Evolutionary conservation across 768 basidiomycete genomes (phyloP).

Genomic region (Pleurotus salmoneostramineus): DNA sequence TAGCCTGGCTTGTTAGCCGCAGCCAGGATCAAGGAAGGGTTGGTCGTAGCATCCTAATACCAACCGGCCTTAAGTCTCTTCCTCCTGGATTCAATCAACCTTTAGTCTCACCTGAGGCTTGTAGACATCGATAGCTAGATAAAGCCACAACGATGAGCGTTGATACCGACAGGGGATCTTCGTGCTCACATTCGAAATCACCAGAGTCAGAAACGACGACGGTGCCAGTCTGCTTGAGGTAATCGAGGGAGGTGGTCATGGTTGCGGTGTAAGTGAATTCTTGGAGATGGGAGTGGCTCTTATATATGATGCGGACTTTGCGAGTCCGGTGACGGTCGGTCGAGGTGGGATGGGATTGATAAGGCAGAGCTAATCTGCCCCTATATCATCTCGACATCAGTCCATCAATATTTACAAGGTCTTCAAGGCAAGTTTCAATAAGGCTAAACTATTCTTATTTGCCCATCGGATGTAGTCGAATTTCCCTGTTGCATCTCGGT

Average conservation of each 20-base stretch:
- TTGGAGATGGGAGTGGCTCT: not conserved
- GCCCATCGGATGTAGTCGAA: too few species aligned
- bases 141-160: slow-evolving; percentile 19
- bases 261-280: slow-evolving; percentile 21
- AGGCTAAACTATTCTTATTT: too few species aligned
- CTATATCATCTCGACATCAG: not conserved
- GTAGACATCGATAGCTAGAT: slow-evolving; percentile 87
- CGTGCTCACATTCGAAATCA: slow-evolving; percentile 77
- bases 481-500: too few species aligned
- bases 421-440: too few species aligned
- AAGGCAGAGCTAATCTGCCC: not conserved
- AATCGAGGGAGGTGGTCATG: slow-evolving; percentile 81
- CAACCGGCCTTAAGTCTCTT: slow-evolving; percentile 2
- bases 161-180: slow-evolving; percentile 8
- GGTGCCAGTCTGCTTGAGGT: slow-evolving; percentile 89
- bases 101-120: slow-evolving; percentile 72
- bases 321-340: not conserved
- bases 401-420: not conserved
- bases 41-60: slow-evolving; percentile 93
- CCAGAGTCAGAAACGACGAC: slow-evolving; percentile 97
- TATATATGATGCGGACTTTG: not conserved
- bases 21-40: slow-evolving; percentile 92
- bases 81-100: not conserved
- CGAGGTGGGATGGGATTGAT: not conserved
- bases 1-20: slow-evolving; percentile 92